These are phyloP conservation scores for Thelephora ganbajun DNA, from an alignment of 768 basidiomycete species.

Conservation along the genomic window DNA sequence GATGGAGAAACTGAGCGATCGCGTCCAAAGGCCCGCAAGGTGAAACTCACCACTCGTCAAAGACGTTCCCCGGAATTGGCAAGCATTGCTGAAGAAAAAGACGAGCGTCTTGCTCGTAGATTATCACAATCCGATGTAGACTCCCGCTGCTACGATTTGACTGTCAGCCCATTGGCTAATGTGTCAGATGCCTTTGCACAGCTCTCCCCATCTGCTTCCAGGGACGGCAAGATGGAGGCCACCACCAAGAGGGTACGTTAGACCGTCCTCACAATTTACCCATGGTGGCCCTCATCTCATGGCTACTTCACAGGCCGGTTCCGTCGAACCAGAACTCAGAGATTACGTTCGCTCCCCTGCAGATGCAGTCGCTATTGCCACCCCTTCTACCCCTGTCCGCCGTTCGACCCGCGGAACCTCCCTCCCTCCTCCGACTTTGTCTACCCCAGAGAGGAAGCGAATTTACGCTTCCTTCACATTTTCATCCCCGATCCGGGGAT, in stretches of 20 bases:
- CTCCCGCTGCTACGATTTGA: conserved; percentile 69
- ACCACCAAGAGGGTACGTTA: conserved; percentile 5
- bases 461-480: conserved; percentile 72
- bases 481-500: conserved; percentile 37
- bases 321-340: not conserved
- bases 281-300: not conserved
- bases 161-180: conserved; percentile 67
- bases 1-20: not conserved
- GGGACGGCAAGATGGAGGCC: conserved; percentile 3
- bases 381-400: conserved; percentile 7
- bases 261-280: not conserved
- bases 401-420: conserved; percentile 13
- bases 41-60: conserved; percentile 16
- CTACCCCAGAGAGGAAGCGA: conserved; percentile 61
- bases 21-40: conserved; percentile 4
- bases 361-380: conserved; percentile 3
- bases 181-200: conserved; percentile 54
- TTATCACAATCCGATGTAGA: conserved; percentile 28
- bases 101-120: conserved; percentile 28
- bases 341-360: not conserved
- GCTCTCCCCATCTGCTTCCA: conserved; percentile 8
- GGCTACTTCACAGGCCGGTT: conserved; percentile 1
- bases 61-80: conserved; percentile 47
- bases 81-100: conserved; percentile 40
- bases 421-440: conserved; percentile 27